A percentile compares a stretch with the other conserved stretches of the same genome.
These are phyloP conservation scores for Austroboletus novae-zelandiae DNA, from an alignment of 1,284 basidiomycete genomes.

Conservation along the genomic window DNA sequence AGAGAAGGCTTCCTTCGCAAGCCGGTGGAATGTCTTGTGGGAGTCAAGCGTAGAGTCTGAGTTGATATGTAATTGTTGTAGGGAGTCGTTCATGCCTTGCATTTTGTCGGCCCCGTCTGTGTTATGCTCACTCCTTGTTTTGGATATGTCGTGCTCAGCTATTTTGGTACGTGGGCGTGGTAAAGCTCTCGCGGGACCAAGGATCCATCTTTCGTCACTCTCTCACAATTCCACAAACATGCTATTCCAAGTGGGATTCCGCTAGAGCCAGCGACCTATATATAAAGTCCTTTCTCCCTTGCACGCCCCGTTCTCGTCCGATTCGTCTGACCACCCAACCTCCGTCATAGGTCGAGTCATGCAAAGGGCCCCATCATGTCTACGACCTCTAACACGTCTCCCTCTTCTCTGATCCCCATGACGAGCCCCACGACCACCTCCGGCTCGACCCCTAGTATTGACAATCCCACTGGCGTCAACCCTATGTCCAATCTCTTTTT, in stretches of 20 bases:
- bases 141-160: neutral
- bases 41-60: slow-evolving; percentile 50
- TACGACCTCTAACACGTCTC: slow-evolving; percentile 6
- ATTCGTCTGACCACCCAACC: neutral
- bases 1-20: slow-evolving; percentile 80
- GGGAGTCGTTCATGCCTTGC: neutral
- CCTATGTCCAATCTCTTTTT: slow-evolving; percentile 22
- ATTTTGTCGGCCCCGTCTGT: neutral
- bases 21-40: slow-evolving; percentile 63
- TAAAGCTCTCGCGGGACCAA: neutral
- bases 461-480: neutral
- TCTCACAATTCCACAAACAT: slow-evolving; percentile 5
- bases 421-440: slow-evolving; percentile 9
- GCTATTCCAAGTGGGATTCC: slow-evolving; percentile 7
- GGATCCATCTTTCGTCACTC: neutral
- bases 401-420: neutral
- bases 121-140: too few species aligned
- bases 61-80: neutral
- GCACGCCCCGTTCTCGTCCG: slow-evolving; percentile 7
- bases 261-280: slow-evolving; percentile 9
- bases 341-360: slow-evolving; percentile 8
- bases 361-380: slow-evolving; percentile 20
- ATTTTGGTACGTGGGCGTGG: neutral
- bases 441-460: slow-evolving; percentile 5
- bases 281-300: slow-evolving; percentile 7